phyloP scores from a whole-genome alignment of 2,329 filamentous ascomycete genomes.

The Hirsutella minnesotensis region DNA sequence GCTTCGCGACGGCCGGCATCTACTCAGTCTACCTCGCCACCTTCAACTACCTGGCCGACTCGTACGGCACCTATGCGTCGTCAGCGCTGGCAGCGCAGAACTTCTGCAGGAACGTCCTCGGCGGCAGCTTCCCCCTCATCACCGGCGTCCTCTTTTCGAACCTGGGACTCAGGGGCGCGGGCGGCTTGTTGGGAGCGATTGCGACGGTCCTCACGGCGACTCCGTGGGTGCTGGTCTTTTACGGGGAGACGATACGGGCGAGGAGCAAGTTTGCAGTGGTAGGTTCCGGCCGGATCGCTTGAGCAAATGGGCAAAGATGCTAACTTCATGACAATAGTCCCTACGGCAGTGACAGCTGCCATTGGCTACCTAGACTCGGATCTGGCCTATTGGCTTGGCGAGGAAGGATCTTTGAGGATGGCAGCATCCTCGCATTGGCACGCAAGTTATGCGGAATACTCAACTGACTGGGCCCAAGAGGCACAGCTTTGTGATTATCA shows the following conservation, averaged over 20 bases:
- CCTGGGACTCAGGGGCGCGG: constrained; percentile 59
- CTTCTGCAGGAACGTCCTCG: constrained; percentile 75
- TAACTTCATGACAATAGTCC: too few relatives aligned
- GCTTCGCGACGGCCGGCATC: constrained; percentile 72
- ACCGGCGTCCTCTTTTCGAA: constrained; percentile 61
- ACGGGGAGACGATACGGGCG: constrained; percentile 61
- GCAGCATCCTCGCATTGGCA: too few relatives aligned
- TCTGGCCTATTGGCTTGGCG: too few relatives aligned
- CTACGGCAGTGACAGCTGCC: too few relatives aligned
- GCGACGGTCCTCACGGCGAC: constrained; percentile 58
- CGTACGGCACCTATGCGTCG: constrained; percentile 73
- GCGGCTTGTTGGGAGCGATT: constrained; percentile 65
- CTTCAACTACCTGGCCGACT: constrained; percentile 88
- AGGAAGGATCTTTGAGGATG: too few relatives aligned
- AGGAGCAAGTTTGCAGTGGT: constrained; percentile 66
- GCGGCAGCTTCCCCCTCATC: constrained; percentile 69
- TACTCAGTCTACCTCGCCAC: constrained; percentile 78
- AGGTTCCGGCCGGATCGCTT: constrained; percentile 13
- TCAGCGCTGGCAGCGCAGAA: constrained; percentile 79
- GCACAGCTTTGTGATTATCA: too few relatives aligned
- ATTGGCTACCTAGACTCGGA: too few relatives aligned
- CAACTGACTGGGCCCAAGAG: too few relatives aligned
- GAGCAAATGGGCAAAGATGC: too few relatives aligned
- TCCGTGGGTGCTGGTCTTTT: constrained; percentile 79
- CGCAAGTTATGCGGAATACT: too few relatives aligned